phyloP scores from a whole-genome alignment of 306 rosid genomes.

The Vachellia collinsii region DNA sequence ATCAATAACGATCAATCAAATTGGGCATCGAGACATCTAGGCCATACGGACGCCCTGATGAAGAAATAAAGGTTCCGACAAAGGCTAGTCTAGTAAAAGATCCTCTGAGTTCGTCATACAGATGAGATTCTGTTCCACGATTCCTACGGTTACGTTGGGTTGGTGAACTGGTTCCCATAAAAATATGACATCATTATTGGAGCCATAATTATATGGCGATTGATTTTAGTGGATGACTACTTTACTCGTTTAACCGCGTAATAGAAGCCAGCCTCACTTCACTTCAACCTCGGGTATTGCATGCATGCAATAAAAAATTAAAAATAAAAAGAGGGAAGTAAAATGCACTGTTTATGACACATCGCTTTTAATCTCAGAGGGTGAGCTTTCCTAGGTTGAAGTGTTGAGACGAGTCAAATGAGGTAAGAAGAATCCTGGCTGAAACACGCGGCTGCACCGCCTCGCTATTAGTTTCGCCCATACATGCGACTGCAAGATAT shows the following conservation, averaged over 20 bases:
- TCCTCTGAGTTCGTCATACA: constrained; percentile 3
- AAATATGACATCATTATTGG: background rate
- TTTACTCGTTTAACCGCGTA: background rate
- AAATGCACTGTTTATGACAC: constrained; percentile 1
- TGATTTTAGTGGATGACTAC: background rate
- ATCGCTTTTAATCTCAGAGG: constrained; percentile 4
- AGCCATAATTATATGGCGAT: background rate
- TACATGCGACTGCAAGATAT: constrained; percentile 40
- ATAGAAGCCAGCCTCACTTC: background rate
- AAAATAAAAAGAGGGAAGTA: background rate
- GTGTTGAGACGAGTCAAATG: constrained; percentile 14
- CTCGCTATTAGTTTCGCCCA: constrained; percentile 49
- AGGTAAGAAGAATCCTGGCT: constrained; percentile 23
- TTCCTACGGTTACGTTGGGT: constrained; percentile 8
- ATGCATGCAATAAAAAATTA: constrained; percentile 18
- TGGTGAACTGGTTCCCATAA: background rate
- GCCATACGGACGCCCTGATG: constrained; percentile 23
- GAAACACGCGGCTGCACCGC: constrained; percentile 43
- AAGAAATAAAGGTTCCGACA: constrained; percentile 33
- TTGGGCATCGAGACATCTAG: constrained; percentile 40
- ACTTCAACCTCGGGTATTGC: constrained; percentile 12
- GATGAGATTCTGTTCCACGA: constrained; percentile 36
- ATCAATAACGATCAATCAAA: constrained; percentile 19
- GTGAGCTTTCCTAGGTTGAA: constrained; percentile 29
- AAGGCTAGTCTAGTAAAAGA: constrained; percentile 26